Conservation (phyloP, 805 yeast genomes). For the Kodamaea neixiangensis region DNA sequence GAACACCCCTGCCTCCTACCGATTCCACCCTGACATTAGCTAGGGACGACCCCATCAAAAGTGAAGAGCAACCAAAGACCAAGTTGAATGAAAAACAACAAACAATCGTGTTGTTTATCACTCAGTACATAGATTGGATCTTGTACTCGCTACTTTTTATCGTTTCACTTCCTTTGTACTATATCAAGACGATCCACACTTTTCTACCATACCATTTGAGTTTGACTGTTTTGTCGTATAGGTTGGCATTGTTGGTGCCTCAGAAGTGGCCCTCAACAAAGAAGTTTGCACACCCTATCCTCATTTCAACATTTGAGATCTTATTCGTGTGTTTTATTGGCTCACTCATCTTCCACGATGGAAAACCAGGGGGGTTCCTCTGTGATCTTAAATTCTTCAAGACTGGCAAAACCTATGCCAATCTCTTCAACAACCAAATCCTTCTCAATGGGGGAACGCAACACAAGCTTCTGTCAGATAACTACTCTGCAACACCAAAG, state of each 20-base stretch:
- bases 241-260: conserved; percentile 49
- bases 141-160: conserved; percentile 50
- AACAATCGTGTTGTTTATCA: conserved; percentile 33
- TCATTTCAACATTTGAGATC: conserved; percentile 65
- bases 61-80: conserved; percentile 13
- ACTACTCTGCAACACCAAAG: conserved; percentile 35
- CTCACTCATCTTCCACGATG: conserved; percentile 48
- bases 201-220: conserved; percentile 65
- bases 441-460: conserved; percentile 30
- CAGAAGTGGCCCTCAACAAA: conserved; percentile 44
- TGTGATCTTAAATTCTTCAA: conserved; percentile 55
- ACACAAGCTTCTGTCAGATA: conserved; percentile 13
- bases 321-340: conserved; percentile 63
- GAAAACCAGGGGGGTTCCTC: conserved; percentile 50
- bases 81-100: conserved; percentile 21
- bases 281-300: conserved; percentile 68
- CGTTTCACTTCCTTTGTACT: conserved; percentile 62
- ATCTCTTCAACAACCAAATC: conserved; percentile 49
- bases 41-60: background rate
- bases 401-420: conserved; percentile 67
- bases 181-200: conserved; percentile 46
- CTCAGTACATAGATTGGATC: conserved; percentile 55
- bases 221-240: conserved; percentile 58
- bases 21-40: background rate
- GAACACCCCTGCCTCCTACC: background rate